Evolutionary conservation across 306 rosid genomes (phyloP).

Genomic region (Lupinus albus): DNA sequence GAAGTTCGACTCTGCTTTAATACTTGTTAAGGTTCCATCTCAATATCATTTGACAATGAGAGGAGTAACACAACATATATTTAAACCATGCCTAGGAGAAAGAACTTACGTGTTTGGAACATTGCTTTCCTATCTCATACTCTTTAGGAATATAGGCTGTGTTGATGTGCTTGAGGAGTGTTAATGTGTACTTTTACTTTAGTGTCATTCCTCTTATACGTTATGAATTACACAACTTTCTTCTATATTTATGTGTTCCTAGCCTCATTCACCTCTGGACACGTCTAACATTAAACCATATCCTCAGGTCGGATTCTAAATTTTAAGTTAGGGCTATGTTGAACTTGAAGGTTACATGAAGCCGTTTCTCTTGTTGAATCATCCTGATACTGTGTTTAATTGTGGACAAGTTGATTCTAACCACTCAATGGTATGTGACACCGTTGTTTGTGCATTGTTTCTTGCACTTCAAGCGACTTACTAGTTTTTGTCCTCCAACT

Average conservation of each 20-base stretch:
- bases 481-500: conserved; percentile 33
- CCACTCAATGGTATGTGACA: conserved; percentile 62
- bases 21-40: no score
- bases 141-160: neutral
- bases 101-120: neutral
- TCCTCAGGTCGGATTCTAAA: conserved; percentile 55
- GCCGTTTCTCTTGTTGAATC: conserved; percentile 49
- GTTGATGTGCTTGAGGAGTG: neutral
- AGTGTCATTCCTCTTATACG: neutral
- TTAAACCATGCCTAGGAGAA: no score
- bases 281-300: conserved; percentile 32
- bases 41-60: no score
- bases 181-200: neutral
- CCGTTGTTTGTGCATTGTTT: conserved; percentile 25
- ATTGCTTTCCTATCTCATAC: neutral
- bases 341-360: conserved; percentile 62
- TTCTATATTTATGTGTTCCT: conserved; percentile 8
- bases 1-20: no score
- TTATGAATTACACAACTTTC: neutral
- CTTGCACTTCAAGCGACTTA: conserved; percentile 28
- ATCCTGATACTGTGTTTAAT: conserved; percentile 45
- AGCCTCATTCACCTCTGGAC: neutral
- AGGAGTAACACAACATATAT: no score
- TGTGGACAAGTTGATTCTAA: conserved; percentile 51
- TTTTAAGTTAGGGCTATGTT: conserved; percentile 41